Base-by-base conservation (phyloP, 2,329 filamentous ascomycete species). In the Aureobasidium zeae region DNA sequence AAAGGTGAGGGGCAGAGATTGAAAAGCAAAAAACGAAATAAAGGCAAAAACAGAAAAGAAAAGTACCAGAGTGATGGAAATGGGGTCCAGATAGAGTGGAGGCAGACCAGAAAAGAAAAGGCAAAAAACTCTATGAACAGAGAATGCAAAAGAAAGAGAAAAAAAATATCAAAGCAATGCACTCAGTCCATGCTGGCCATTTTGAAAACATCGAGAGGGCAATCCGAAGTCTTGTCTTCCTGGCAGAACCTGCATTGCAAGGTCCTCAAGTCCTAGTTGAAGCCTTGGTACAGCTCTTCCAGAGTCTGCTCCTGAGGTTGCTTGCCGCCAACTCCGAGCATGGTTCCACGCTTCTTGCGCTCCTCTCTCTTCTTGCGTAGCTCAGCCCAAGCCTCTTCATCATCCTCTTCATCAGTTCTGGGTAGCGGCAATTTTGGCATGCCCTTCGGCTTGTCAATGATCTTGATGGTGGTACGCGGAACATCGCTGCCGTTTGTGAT, bases 381-480 rank as follows among this genome's bases (percentile, higher is more conserved):
- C 42, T 57, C 53, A 43, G 55, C 57, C 60, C 60, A 62, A 7
- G 55, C 59, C 17, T 60, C 53, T 3, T 59, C 60, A 22, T 62
- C 60, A 12, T 51, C 49, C 13, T 52, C 50, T n/a, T 63, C 60
- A 4, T 48, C 49, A 10, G 49, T 44, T 21, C 32, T 29, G 24
- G 17, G 12, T 31, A 26, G 41, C 5, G 31, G 28, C 12, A 50
- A 48, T 39, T 53, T 58, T 1, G 58, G 53, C 10, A 52, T 52
- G 12, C 59, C 58, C 50, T 61, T 62, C 3, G 57, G 54, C 52
- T 63, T 63, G 46, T 63, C 59, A 21, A 62, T 48, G n/a, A 60
- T 44, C 13, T 59, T 55, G 46, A 63, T 59, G 4, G 59, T 62
- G 17, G 50, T 52, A 43, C 57, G 58, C 8, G 48, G 47, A 41